Base-by-base conservation (phyloP, 345 rosid species). In the Microthlaspi erraticum region DNA sequence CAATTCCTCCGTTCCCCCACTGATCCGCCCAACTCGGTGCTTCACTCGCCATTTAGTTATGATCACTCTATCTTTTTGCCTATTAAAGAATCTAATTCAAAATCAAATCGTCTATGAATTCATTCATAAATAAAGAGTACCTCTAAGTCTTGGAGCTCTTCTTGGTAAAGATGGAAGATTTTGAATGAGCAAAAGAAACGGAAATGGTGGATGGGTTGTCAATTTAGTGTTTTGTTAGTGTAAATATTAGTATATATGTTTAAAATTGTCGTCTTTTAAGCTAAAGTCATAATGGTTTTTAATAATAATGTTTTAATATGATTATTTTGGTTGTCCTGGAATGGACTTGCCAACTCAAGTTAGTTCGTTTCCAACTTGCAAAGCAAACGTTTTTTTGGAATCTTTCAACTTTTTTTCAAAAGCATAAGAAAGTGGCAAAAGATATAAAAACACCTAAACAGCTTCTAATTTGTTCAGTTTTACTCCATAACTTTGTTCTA, bases 1-100 rank as follows among this genome's bases (percentile, higher is more conserved):
- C 82, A 70, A 81, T 66, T 8, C 97, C 97, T 56, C 97, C 97
- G 5, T 83, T 83, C 5, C 97, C 99, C 97, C 95, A 88, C 67
- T 94, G 96, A 78, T 89, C 97, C 8, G 96, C 95, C 97, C 93
- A 93, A 83, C 93, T 91, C 2, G 90, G 91, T 44, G 92, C 91
- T 43, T 86, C 95, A 55, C 82, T 82, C 9, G 81, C 90, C 98
- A 91, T 87, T 60, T 41, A 50, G 4, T 33, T 12, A 10, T 13
- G 37, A 63, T 43, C 45, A 29, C 37, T 19, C 16, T 64, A 55
- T 29, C n/a, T 36, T 36, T 13, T 3, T 29, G 10, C 43, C 70
- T 29, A 60, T 14, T 4, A 7, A 31, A 23, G 34, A n/a, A 31
- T 59, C 5, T 6, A 9, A 20, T 10, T 36, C 4, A 16, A 8